A percentile compares a stretch with the other conserved stretches of the same genome.
These are phyloP conservation scores for Fomitopsis serialis DNA, from an alignment of 768 basidiomycete genomes.

Conservation along the genomic window DNA sequence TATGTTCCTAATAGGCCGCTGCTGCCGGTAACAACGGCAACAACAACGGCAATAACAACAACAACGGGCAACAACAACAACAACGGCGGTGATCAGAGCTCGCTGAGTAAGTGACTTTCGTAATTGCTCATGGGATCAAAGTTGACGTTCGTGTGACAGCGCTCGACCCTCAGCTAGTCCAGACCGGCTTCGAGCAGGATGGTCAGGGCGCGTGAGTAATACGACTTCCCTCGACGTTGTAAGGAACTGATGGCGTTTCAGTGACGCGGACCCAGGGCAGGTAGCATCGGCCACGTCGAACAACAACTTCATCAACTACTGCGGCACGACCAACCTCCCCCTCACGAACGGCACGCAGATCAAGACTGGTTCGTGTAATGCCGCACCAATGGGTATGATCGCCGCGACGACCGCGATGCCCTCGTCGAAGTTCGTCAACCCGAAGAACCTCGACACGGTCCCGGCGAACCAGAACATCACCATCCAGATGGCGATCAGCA, in stretches of 20 bases:
- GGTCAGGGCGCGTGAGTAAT: conserved; percentile 33
- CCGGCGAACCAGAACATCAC: conserved; percentile 49
- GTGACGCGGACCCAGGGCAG: conserved; percentile 35
- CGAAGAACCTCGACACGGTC: conserved; percentile 41
- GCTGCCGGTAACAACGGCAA: background rate
- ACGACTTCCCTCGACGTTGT: background rate
- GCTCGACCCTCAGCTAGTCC: conserved; percentile 42
- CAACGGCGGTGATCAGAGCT: conserved; percentile 3
- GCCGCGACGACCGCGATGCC: conserved; percentile 50
- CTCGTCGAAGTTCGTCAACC: conserved; percentile 46
- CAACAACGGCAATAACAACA: conserved; percentile 11
- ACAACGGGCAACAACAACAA: too few species aligned
- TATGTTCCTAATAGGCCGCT: too few species aligned
- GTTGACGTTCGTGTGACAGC: conserved; percentile 8
- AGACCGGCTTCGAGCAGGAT: conserved; percentile 39
- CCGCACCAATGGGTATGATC: conserved; percentile 57
- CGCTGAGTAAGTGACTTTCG: conserved; percentile 1
- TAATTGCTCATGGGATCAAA: background rate
- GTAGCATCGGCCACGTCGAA: conserved; percentile 44
- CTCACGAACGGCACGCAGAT: conserved; percentile 41
- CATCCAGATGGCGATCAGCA: conserved; percentile 42
- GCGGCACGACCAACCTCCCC: conserved; percentile 29
- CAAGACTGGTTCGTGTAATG: conserved; percentile 52
- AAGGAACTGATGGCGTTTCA: background rate
- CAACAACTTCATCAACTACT: conserved; percentile 69